Percentiles rank a stretch among this genome's conserved stretches.
Conservation (phyloP, 495 filamentous ascomycete species). For the Rostrohypoxylon terebratum region DNA sequence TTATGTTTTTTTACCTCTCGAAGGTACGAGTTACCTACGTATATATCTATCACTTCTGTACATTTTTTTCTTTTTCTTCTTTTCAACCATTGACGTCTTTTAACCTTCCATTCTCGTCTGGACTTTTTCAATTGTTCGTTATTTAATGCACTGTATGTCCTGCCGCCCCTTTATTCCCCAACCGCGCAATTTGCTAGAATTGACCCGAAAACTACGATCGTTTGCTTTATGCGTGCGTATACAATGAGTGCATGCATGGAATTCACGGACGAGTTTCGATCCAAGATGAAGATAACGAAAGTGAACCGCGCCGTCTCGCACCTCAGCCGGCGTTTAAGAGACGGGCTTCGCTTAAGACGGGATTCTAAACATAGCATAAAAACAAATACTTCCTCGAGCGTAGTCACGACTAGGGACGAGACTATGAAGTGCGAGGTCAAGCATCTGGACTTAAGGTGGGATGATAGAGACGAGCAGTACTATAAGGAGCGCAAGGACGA, state of each 20-base stretch:
- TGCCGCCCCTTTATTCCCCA: not conserved
- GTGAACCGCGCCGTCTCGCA: constrained; percentile 1
- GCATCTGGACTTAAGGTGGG: constrained; percentile 50
- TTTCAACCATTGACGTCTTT: not conserved
- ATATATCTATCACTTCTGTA: not conserved
- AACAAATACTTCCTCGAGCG: not conserved
- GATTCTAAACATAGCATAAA: not conserved
- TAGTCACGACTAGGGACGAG: constrained; percentile 31
- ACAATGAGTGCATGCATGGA: not conserved
- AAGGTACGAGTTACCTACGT: not conserved
- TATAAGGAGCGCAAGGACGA: constrained; percentile 47
- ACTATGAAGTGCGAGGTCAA: constrained; percentile 56
- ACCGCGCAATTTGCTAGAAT: not conserved
- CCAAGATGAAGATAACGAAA: constrained; percentile 9
- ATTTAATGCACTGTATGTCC: not conserved
- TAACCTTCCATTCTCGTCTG: not conserved
- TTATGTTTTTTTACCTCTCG: not conserved
- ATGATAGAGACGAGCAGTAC: constrained; percentile 48
- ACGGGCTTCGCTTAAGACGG: not conserved
- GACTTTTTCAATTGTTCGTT: not conserved
- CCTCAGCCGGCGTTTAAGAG: not conserved
- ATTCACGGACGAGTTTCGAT: not conserved
- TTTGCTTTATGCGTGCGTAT: not conserved
- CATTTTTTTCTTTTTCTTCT: not conserved
- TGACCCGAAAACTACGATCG: not conserved